Base-by-base conservation (phyloP, 2,329 filamentous ascomycete species). In the Didymella lethalis region DNA sequence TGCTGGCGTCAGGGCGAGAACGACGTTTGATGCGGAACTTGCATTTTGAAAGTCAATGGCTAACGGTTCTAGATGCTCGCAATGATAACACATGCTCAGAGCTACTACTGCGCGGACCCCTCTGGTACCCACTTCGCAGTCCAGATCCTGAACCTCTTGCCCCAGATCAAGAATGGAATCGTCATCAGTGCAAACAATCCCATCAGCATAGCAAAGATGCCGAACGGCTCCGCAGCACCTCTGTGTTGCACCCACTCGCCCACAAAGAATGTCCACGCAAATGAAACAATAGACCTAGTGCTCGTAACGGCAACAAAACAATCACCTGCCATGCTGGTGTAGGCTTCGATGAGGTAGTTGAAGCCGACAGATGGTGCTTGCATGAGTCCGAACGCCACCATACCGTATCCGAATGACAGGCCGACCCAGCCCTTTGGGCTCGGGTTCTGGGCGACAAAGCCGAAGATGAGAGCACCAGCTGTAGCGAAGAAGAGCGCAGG, bases 181-280 rank as follows among this genome's bases (percentile, higher is more conserved):
- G 76, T 77, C 25, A 77, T 44, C 26, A 79, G 49, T 0, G 67
- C 66, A 64, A 86, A 85, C 0, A 83, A 26, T 0, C 80, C 83
- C 80, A 85, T 81, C 2, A 85, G 64, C 70, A 82, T 80, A 0
- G 80, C 82, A 61, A 85, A 85, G 3, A 85, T 79, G 0, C 83
- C 84, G 67, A 85, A 86, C 0, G 83, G 79, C 51, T 83, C 71
- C 0, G 83, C 78, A 1, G 79, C 64, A 0, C 84, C 84, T 0
- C 66, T 69, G 0, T 71, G 47, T 1, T 72, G 64, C 0, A 84
- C 75, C 84, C 83, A 86, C 4, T 79, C 72, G 2, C 78, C 77
- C 0, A 82, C 80, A 44, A 86, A 85, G 54, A 85, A 85, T 0
- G 82, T 83, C 83, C 83, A 86, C 0, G 82, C 78, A 63, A 86